Evolutionary conservation across 1,139 yeast genomes (phyloP).

Genomic region (Debaryomyces sp.): DNA sequence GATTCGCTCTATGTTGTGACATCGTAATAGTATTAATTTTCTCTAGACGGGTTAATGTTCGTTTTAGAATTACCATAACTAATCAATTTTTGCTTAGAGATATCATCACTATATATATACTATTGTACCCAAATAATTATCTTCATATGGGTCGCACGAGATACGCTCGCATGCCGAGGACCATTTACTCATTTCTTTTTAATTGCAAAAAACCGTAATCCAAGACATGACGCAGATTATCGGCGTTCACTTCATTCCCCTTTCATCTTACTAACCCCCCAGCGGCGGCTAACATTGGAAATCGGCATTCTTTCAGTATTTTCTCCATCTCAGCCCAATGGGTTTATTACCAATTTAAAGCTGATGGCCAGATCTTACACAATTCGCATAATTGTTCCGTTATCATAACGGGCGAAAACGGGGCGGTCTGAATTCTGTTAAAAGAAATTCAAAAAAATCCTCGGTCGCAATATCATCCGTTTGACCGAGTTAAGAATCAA

Average conservation of each 20-base stretch:
- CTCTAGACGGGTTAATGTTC: background rate
- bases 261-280: background rate
- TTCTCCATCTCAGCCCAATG: background rate
- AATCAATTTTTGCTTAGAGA: background rate
- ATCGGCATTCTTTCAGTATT: background rate
- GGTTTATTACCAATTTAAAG: background rate
- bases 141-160: background rate
- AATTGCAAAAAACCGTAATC: background rate
- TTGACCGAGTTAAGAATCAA: background rate
- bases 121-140: background rate
- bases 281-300: background rate
- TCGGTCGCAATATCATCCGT: background rate
- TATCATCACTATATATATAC: background rate
- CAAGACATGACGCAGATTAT: background rate
- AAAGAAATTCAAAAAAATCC: background rate
- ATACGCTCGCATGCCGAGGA: background rate
- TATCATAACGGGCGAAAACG: background rate
- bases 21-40: constrained; percentile 1
- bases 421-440: background rate
- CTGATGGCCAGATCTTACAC: background rate
- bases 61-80: background rate
- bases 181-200: background rate
- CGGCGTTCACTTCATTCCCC: background rate
- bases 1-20: constrained; percentile 23
- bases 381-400: background rate